Evolutionary conservation across 1,284 basidiomycete species (phyloP).

Genomic region (Volvariella volvacea): DNA sequence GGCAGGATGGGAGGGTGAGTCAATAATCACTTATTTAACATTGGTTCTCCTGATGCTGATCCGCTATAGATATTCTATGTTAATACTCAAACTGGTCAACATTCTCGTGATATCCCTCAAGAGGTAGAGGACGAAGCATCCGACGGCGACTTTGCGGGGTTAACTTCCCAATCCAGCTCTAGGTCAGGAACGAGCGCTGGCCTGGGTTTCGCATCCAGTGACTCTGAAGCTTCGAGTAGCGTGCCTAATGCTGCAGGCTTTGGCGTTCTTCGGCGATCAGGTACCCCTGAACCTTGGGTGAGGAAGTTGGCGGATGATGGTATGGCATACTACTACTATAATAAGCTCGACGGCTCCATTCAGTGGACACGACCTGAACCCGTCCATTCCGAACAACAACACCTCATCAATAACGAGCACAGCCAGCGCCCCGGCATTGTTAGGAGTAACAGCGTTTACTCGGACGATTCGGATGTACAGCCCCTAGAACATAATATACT

Average conservation of each 20-base stretch:
- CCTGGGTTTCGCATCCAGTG: conserved; percentile 33
- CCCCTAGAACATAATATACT: conserved; percentile 34
- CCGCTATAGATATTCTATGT: conserved; percentile 80
- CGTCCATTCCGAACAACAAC: conserved; percentile 8
- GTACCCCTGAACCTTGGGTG: conserved; percentile 75
- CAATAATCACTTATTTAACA: conserved; percentile 6
- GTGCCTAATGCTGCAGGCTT: conserved; percentile 43
- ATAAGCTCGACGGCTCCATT: conserved; percentile 62
- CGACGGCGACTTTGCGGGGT: conserved; percentile 51
- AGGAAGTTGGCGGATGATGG: conserved; percentile 80
- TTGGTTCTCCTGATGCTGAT: conserved; percentile 7
- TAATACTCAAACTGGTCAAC: conserved; percentile 87
- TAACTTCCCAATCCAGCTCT: conserved; percentile 49
- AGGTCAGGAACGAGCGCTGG: conserved; percentile 48
- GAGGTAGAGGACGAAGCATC: conserved; percentile 58
- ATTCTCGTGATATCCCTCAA: conserved; percentile 78
- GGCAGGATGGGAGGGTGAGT: conserved; percentile 66
- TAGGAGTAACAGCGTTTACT: conserved; percentile 57
- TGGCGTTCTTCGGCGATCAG: conserved; percentile 48
- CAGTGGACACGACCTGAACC: conserved; percentile 61
- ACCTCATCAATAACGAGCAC: conserved; percentile 14
- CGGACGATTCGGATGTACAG: conserved; percentile 70
- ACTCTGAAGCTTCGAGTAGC: conserved; percentile 20
- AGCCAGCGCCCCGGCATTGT: conserved; percentile 26
- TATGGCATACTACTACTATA: conserved; percentile 75